phyloP scores from a whole-genome alignment of 2,329 filamentous ascomycete species.

The Aspergillus cejpii region DNA sequence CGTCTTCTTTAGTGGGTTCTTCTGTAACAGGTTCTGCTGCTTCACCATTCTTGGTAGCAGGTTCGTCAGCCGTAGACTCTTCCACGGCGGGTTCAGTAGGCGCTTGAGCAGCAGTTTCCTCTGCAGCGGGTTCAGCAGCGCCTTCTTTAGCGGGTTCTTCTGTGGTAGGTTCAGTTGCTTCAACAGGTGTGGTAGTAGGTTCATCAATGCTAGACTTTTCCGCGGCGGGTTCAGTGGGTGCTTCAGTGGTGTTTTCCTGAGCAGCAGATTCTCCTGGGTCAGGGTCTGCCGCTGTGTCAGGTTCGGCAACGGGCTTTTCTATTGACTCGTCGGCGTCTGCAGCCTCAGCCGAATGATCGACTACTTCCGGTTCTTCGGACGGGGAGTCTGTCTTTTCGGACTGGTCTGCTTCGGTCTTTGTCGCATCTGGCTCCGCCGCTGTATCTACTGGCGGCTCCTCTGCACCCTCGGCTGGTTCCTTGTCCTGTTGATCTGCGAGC shows the following conservation, averaged over 20 bases:
- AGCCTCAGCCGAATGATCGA: constrained; percentile 3
- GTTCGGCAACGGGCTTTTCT: constrained; percentile 11
- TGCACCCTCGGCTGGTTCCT: background rate
- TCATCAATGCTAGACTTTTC: no score
- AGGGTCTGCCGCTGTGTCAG: constrained; percentile 10
- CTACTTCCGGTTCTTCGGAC: constrained; percentile 2
- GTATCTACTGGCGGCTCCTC: constrained; percentile 6
- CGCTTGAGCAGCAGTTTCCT: no score
- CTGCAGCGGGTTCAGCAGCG: no score
- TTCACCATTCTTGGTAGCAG: no score
- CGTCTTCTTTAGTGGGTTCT: no score
- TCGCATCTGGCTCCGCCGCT: constrained; percentile 6
- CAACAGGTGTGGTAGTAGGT: no score
- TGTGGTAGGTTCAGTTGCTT: no score
- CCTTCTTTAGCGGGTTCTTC: no score
- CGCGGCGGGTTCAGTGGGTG: constrained; percentile 11
- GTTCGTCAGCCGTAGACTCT: no score
- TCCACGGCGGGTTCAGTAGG: no score
- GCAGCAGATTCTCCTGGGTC: constrained; percentile 12
- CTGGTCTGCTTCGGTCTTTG: constrained; percentile 8
- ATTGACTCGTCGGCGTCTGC: constrained; percentile 1
- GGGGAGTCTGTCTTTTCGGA: constrained; percentile 11
- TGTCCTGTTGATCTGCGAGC: constrained; percentile 3
- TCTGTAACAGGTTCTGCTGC: no score
- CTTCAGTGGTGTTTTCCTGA: constrained; percentile 15